These are phyloP conservation scores for Colletotrichum lupini DNA, from an alignment of 2,329 filamentous ascomycete genomes.

Conservation along the genomic window DNA sequence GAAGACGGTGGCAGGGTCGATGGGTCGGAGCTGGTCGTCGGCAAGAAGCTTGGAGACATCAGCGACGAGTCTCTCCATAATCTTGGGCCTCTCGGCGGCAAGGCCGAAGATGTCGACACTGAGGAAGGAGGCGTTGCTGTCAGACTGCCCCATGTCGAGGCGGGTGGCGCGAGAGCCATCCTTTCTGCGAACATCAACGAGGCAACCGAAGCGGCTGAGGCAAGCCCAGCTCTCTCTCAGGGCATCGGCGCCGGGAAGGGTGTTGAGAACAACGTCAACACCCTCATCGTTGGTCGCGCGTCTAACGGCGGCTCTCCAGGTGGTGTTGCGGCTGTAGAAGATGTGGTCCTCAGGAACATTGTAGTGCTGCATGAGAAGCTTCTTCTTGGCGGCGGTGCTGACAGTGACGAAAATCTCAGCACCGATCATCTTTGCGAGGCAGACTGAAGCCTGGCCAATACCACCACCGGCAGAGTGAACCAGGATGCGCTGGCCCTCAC, in stretches of 20 bases:
- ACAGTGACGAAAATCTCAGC: constrained; percentile 48
- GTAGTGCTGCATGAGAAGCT: constrained; percentile 43
- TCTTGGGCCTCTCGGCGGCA: constrained; percentile 52
- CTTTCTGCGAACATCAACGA: constrained; percentile 56
- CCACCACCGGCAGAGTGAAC: constrained; percentile 51
- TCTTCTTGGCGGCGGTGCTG: constrained; percentile 43
- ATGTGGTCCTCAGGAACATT: constrained; percentile 42
- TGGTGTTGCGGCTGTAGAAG: constrained; percentile 42
- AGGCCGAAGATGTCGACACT: constrained; percentile 58
- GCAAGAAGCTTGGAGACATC: constrained; percentile 50
- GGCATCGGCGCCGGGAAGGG: constrained; percentile 54
- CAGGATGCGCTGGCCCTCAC: constrained; percentile 44
- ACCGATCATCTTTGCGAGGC: constrained; percentile 43
- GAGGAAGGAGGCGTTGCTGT: constrained; percentile 57
- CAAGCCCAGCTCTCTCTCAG: constrained; percentile 56
- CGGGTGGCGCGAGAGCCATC: constrained; percentile 52
- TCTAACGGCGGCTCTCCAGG: constrained; percentile 46
- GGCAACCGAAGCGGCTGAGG: constrained; percentile 56
- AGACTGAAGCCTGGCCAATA: constrained; percentile 50
- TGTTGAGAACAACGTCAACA: constrained; percentile 53
- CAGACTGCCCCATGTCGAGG: constrained; percentile 61
- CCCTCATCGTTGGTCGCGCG: constrained; percentile 44
- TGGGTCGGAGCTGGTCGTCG: constrained; percentile 47
- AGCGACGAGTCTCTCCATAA: constrained; percentile 51
- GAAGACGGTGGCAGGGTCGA: constrained; percentile 48